phyloP scores from a whole-genome alignment of 768 basidiomycete species.

The Porpolomopsis calyptriformis region DNA sequence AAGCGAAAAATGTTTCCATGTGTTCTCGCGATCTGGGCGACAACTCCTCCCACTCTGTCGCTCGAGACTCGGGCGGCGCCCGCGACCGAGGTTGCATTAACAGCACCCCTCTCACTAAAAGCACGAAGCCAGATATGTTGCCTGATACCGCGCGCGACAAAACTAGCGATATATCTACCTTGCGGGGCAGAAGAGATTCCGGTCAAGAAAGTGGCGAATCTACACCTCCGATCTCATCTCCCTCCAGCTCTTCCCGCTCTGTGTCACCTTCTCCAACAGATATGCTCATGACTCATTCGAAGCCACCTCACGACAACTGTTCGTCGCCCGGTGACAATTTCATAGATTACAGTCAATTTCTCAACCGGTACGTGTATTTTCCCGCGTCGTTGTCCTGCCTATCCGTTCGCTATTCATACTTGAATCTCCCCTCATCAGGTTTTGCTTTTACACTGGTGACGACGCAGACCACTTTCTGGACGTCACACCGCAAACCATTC shows the following conservation, averaged over 20 bases:
- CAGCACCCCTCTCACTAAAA: no score
- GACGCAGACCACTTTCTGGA: constrained; percentile 17
- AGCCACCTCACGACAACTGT: constrained; percentile 11
- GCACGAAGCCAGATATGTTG: no score
- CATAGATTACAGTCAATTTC: constrained; percentile 47
- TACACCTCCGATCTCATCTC: constrained; percentile 38
- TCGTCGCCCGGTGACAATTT: constrained; percentile 12
- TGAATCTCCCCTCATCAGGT: constrained; percentile 30
- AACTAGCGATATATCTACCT: no score
- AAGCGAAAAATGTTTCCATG: constrained; percentile 11
- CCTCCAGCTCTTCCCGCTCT: constrained; percentile 33
- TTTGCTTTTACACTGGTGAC: constrained; percentile 71
- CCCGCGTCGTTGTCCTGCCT: neutral
- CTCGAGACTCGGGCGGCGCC: no score
- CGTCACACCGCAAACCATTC: constrained; percentile 12
- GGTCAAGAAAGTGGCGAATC: constrained; percentile 28
- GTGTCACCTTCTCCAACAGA: constrained; percentile 33
- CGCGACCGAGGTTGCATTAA: no score
- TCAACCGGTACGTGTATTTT: constrained; percentile 44
- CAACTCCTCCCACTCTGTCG: constrained; percentile 19
- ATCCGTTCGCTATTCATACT: constrained; percentile 9
- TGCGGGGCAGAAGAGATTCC: constrained; percentile 6
- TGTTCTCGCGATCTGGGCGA: constrained; percentile 41
- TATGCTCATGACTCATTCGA: constrained; percentile 16
- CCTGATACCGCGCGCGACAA: no score